Base-by-base conservation (phyloP, 371 early-diverging fungal genomes). In the Mortierella sp. region DNA sequence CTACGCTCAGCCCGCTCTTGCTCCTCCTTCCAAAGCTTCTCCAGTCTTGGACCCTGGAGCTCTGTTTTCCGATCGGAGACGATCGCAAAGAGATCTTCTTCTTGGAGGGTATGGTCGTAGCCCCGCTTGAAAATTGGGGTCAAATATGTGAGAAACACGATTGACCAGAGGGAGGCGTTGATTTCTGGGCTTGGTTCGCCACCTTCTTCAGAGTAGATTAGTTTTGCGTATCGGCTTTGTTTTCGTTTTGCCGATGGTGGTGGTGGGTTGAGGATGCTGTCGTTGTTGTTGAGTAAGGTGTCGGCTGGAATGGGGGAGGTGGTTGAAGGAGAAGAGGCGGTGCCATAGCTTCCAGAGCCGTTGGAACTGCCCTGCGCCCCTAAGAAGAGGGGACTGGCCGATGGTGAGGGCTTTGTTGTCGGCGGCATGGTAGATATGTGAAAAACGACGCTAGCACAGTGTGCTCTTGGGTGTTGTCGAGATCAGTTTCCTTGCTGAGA, bases 51-150 rank as follows among this genome's bases (percentile, higher is more conserved):
- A 1, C 82, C 78, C 14, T 86, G n/a, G 21, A 77, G 64, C 14
- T 51, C 69, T 13, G 89, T 72, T 11, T 53, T 61, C n/a, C 78
- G 73, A 24, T 74, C 44, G 40, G 86, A 86, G 14, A 79, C 51
- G 71, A 88, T 77, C 10, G 80, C 80, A 40, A 71, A 82, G 24
- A 89, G 59, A 69, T 89, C 89, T 2, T 79, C 78, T 71, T 88
- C 87, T 59, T 89, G 88, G 3, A 89, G 51, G 3, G 80, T 87
- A 26, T 89, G 89, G 24, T 79, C 72, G 54, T 83, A 88, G 0
- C 89, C 89, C 26, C 70, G 71, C 26, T 69, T 78, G 76, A 89
- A 79, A 61, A 89, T 14, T 0, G 86, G 79, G 9, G 64, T 77
- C 48, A 84, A 69, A 88, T 88, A 89, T 14, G 75, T 57, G 57